phyloP scores from a whole-genome alignment of 1,139 yeast genomes.

The Yarrowia galli region DNA sequence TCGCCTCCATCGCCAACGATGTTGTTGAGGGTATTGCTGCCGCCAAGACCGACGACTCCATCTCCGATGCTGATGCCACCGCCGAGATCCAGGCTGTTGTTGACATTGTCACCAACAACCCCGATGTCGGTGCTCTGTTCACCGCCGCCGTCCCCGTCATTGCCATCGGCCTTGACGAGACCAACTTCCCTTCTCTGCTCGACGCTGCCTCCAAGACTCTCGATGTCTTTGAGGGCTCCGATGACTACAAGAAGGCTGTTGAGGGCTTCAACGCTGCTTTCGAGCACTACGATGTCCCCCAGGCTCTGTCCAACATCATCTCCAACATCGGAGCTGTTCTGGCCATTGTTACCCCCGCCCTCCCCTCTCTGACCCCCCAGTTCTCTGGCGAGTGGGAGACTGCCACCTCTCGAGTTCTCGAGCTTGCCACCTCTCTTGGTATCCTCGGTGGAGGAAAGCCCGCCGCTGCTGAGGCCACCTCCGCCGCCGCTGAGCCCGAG shows the following conservation, averaged over 20 bases:
- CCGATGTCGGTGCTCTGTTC: constrained; percentile 30
- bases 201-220: constrained; percentile 20
- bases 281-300: constrained; percentile 34
- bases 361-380: constrained; percentile 31
- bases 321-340: constrained; percentile 12
- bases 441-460: constrained; percentile 12
- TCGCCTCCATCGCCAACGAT: constrained; percentile 31
- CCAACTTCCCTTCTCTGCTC: constrained; percentile 35
- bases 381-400: constrained; percentile 20
- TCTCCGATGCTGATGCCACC: constrained; percentile 31
- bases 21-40: constrained; percentile 22
- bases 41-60: constrained; percentile 36
- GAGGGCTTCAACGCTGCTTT: constrained; percentile 27
- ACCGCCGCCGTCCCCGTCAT: constrained; percentile 14
- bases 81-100: constrained; percentile 38
- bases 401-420: constrained; percentile 27
- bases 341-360: constrained; percentile 25
- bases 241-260: constrained; percentile 28
- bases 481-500: background rate
- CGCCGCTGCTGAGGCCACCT: constrained; percentile 17
- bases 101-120: constrained; percentile 34
- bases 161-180: constrained; percentile 8
- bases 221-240: constrained; percentile 27
- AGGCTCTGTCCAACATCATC: constrained; percentile 33
- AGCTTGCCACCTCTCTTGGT: constrained; percentile 18